Conservation (phyloP, 2,329 filamentous ascomycete genomes). For the Annulohypoxylon truncatum region DNA sequence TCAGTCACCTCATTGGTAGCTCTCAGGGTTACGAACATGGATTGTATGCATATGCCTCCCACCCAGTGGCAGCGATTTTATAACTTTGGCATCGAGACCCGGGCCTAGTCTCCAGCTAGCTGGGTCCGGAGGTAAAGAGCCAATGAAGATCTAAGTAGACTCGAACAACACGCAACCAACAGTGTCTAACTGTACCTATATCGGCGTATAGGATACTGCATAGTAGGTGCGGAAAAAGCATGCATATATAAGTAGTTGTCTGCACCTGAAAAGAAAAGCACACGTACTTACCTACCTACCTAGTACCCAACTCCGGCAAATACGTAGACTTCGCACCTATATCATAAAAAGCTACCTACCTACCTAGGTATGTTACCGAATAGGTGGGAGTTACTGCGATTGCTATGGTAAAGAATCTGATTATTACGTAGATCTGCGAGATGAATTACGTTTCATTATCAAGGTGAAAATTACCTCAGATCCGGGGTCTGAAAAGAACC, state of each 20-base stretch:
- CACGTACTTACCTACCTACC: not conserved
- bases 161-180: not conserved
- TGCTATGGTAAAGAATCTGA: not conserved
- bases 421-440: not conserved
- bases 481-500: not conserved
- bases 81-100: not conserved
- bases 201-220: too few relatives aligned
- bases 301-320: not conserved
- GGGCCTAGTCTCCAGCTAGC: not conserved
- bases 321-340: not conserved
- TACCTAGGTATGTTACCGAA: not conserved
- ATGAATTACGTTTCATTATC: not conserved
- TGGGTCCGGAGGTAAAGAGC: not conserved
- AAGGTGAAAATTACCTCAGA: not conserved
- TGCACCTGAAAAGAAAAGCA: not conserved
- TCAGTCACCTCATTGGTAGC: slow-evolving; percentile 9
- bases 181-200: too few relatives aligned
- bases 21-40: slow-evolving; percentile 3
- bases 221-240: not conserved
- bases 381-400: not conserved
- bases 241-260: not conserved
- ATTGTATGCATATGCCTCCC: slow-evolving; percentile 1
- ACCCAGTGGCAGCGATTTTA: slow-evolving; percentile 1
- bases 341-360: not conserved
- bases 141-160: not conserved